Evolutionary conservation across 1,284 basidiomycete species (phyloP), one percentile per base, ranked within the genome.

Genomic region (Cutaneotrichosporon sp.): DNA sequence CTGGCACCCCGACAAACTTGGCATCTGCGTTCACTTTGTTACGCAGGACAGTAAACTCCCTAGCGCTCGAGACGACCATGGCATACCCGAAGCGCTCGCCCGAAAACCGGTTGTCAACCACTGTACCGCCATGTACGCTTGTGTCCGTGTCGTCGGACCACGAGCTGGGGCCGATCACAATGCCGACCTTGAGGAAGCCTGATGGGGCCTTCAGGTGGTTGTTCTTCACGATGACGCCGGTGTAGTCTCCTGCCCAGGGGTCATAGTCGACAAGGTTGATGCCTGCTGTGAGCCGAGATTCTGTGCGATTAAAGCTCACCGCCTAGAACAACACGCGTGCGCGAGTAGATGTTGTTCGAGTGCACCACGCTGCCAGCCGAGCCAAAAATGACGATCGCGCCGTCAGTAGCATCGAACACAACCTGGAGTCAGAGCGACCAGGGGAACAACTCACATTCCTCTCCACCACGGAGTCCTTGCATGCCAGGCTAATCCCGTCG

Each of bases 241-340:
- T 65, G 59, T 75, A 76, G 49, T 76, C 74, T 20, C 74, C 75
- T 10, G 63, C 61, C 70, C 71, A 76, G 0, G 75, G 75, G n/a
- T 68, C 68, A 39, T 69, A 72, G 54, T 76, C 75, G 48, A 75
- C 75, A 32, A 76, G 60, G 55, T 76, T 76, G 61, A 76, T 70
- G 17, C 70, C 39, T 41, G 22, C 12, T 2, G 24, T 41, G 10
- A 41, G 24, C 39, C 14, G 3, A 14, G 25, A 8, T n/a, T n/a
- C n/a, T n/a, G 39, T 70, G 7, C 14, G 2, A 67, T 10, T n/a
- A 41, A 14, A 2, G 14, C 39, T 25, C 39, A 41, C 39, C 71
- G 49, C 75, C 75, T 5, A 75, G 59, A 14, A 75, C 62, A 25
- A 73, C 67, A n/a, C 75, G 57, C 0, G 71, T 71, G 4, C 67